These are phyloP conservation scores for Botrytis hyacinthi DNA, from an alignment of 2,329 filamentous ascomycete species.

Conservation along the genomic window DNA sequence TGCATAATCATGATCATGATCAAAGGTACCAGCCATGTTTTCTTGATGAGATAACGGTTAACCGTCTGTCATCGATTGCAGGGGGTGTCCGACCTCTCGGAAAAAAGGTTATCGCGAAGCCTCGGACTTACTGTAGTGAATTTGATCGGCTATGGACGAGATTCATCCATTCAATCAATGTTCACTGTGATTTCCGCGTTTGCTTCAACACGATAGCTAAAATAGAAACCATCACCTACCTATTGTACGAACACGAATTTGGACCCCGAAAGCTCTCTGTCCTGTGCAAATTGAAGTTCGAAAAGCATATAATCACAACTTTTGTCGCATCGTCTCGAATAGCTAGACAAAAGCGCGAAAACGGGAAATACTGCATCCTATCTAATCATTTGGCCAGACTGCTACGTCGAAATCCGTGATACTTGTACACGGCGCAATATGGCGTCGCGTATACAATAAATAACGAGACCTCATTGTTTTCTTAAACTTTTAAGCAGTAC, in stretches of 20 bases:
- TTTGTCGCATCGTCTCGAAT: not conserved
- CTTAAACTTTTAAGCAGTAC: not conserved
- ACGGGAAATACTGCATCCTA: not conserved
- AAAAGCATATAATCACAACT: not conserved
- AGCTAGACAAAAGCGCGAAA: not conserved
- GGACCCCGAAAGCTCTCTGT: not conserved
- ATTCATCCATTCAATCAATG: not conserved
- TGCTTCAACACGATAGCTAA: not conserved
- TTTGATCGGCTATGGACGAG: not conserved
- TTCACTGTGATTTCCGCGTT: not conserved
- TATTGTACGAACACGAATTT: not conserved
- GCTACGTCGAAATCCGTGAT: not conserved
- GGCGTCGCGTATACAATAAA: not conserved
- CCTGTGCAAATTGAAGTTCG: not conserved
- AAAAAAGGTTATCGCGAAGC: constrained; percentile 4
- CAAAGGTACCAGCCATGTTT: not conserved
- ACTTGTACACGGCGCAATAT: not conserved
- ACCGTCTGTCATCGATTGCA: not conserved
- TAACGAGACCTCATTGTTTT: not conserved
- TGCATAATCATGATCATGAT: not conserved
- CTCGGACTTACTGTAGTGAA: not conserved
- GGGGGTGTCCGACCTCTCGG: not conserved
- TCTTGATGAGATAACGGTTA: not conserved
- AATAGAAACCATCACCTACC: not conserved
- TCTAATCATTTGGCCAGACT: not conserved